Percentiles rank a stretch among this genome's conserved stretches.
Evolutionary conservation across 2,329 filamentous ascomycete genomes (phyloP).

Genomic region (Venturia pyrina): DNA sequence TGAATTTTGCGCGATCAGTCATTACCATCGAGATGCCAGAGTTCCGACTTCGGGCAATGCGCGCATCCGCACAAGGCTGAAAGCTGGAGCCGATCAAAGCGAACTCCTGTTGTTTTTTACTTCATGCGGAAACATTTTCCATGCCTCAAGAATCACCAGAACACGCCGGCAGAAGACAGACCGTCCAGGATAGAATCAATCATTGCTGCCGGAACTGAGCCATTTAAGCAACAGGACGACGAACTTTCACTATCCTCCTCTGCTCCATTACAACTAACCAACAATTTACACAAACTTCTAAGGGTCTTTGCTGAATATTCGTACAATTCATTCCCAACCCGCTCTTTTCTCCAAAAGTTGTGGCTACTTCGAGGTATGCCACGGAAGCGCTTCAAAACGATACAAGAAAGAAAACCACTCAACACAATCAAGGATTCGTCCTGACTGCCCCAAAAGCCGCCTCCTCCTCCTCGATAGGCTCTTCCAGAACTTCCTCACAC

Average conservation of each 20-base stretch:
- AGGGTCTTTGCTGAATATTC: neutral
- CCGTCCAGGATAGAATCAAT: neutral
- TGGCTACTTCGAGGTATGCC: neutral
- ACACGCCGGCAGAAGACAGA: neutral
- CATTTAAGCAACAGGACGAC: neutral
- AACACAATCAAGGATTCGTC: neutral
- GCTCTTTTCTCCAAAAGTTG: no score
- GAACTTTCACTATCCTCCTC: neutral
- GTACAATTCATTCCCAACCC: neutral
- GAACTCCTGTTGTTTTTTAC: no score
- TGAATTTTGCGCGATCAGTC: neutral
- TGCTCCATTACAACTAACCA: neutral
- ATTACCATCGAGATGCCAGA: neutral
- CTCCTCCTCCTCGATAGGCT: neutral
- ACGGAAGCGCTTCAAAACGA: neutral
- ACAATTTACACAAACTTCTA: neutral
- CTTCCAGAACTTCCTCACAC: constrained; percentile 2
- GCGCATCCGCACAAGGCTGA: neutral
- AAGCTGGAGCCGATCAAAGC: neutral
- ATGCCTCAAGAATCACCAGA: neutral
- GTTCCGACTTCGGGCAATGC: neutral
- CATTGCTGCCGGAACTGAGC: neutral
- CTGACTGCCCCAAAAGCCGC: neutral
- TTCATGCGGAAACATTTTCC: no score
- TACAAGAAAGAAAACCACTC: neutral